These are phyloP conservation scores for Boletus reticulatus DNA, from an alignment of 768 basidiomycete species.

Conservation along the genomic window DNA sequence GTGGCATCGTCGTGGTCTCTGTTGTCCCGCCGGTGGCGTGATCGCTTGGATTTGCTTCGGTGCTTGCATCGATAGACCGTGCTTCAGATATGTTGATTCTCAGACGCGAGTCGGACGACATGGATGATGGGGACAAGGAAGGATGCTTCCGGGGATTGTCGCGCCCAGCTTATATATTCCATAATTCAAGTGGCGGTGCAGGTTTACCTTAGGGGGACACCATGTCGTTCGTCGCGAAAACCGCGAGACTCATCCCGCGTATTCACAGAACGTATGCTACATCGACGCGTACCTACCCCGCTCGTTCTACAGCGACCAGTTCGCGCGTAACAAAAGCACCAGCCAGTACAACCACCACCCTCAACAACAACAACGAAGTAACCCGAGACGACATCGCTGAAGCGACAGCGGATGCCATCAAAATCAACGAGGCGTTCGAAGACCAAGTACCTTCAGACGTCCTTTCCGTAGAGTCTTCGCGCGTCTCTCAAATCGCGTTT, in stretches of 20 bases:
- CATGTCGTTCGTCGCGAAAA: constrained; percentile 21
- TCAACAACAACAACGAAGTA: constrained; percentile 10
- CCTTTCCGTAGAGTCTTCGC: constrained; percentile 6
- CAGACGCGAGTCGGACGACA: no score
- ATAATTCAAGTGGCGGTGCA: no score
- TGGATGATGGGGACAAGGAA: no score
- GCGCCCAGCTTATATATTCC: no score
- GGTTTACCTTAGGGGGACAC: no score
- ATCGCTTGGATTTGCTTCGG: no score
- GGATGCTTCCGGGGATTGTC: no score
- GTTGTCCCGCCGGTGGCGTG: no score
- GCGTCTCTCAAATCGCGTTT: constrained; percentile 21
- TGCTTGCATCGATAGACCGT: no score
- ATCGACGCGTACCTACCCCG: constrained; percentile 24
- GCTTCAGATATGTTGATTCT: no score
- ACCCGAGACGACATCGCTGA: constrained; percentile 18
- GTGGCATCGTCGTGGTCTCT: no score
- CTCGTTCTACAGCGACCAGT: constrained; percentile 20
- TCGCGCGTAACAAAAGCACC: constrained; percentile 27
- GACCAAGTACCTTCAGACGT: constrained; percentile 17
- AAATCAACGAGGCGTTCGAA: constrained; percentile 8
- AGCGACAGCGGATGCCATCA: constrained; percentile 20
- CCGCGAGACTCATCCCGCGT: constrained; percentile 8
- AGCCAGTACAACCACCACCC: constrained; percentile 28
- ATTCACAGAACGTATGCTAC: constrained; percentile 16